Conservation (phyloP, 768 basidiomycete genomes). For the Mycena sanguinolenta region DNA sequence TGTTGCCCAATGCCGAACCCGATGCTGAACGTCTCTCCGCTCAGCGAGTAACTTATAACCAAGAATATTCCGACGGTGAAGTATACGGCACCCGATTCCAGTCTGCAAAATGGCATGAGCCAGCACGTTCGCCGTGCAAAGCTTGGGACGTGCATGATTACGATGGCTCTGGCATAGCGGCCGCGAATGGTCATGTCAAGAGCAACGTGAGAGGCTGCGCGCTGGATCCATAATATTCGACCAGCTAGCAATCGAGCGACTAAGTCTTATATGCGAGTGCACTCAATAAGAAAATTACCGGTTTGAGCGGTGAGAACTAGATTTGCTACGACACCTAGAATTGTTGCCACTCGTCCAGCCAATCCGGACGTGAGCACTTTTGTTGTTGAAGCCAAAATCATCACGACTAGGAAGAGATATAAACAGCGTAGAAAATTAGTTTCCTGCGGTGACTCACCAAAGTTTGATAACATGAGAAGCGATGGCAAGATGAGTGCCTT, state of each 20-base stretch:
- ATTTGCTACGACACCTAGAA: background rate
- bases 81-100: background rate
- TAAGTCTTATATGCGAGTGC: background rate
- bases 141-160: constrained; percentile 4
- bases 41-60: no score
- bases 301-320: background rate
- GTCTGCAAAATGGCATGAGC: background rate
- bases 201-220: background rate
- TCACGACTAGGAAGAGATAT: background rate
- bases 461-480: constrained; percentile 1
- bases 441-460: background rate
- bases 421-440: background rate
- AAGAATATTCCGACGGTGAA: no score
- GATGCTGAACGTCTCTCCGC: no score
- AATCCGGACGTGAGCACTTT: background rate
- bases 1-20: no score
- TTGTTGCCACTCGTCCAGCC: background rate
- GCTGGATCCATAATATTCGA: constrained; percentile 1
- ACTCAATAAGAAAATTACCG: background rate
- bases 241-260: background rate
- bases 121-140: background rate
- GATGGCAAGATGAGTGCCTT: background rate
- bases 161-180: background rate
- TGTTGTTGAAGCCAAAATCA: background rate
- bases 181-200: background rate